Evolutionary conservation across 2,329 filamentous ascomycete genomes (phyloP).

Genomic region (Aspergillus costaricaensis): DNA sequence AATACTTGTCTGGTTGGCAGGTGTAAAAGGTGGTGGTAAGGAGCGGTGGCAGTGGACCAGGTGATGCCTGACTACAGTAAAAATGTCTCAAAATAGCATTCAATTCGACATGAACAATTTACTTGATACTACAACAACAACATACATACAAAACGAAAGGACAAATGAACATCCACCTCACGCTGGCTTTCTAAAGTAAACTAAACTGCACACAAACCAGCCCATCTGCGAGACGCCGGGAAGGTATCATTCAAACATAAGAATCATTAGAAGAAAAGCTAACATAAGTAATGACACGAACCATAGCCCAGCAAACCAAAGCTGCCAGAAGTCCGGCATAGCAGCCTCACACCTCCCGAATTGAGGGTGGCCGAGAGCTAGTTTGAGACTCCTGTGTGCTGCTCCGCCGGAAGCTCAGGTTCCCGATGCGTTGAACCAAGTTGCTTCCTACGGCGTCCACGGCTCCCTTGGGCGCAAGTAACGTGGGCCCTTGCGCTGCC

Average conservation of each 20-base stretch:
- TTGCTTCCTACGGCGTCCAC: conserved; percentile 93
- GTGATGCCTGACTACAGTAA: no score
- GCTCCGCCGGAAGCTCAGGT: conserved; percentile 63
- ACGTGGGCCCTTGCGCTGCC: conserved; percentile 73
- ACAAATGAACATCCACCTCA: conserved; percentile 3
- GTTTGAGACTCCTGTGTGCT: conserved; percentile 37
- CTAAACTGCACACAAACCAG: neutral
- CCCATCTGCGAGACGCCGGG: conserved; percentile 18
- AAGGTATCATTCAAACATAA: conserved; percentile 23
- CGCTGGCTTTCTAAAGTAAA: neutral
- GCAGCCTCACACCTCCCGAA: conserved; percentile 38
- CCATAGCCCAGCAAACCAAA: neutral
- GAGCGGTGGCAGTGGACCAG: no score
- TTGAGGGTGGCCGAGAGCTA: conserved; percentile 32
- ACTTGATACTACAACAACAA: neutral
- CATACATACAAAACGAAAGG: neutral
- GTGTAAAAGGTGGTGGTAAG: no score
- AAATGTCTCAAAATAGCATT: no score
- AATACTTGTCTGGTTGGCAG: no score
- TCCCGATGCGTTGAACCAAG: conserved; percentile 81
- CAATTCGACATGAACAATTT: neutral
- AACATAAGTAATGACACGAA: conserved; percentile 8
- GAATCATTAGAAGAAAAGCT: conserved; percentile 16
- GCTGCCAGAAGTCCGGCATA: neutral
- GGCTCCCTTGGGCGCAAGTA: conserved; percentile 83